Percentiles rank a stretch among this genome's conserved stretches.
These are phyloP conservation scores for Epichloe glyceriae DNA, from an alignment of 2,329 filamentous ascomycete genomes.

Conservation along the genomic window DNA sequence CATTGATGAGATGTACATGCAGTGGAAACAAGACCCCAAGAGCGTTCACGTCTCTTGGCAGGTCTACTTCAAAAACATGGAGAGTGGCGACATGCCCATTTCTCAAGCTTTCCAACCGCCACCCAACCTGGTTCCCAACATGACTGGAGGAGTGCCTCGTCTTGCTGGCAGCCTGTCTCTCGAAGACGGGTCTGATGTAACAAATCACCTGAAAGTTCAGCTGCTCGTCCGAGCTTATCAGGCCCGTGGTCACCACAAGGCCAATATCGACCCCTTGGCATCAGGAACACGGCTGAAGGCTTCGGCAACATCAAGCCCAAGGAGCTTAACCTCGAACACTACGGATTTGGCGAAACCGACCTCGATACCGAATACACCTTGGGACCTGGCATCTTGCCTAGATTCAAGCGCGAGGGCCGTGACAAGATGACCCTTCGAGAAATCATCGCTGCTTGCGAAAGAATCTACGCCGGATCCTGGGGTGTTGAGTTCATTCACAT, in stretches of 20 bases:
- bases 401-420: slow-evolving; percentile 76
- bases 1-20: slow-evolving; percentile 98
- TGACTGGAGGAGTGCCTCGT: slow-evolving; percentile 63
- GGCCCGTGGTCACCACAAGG: slow-evolving; percentile 95
- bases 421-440: slow-evolving; percentile 96
- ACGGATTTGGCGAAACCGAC: slow-evolving; percentile 89
- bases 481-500: slow-evolving; percentile 99
- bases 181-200: slow-evolving; percentile 66
- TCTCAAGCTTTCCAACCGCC: slow-evolving; percentile 95
- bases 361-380: slow-evolving; percentile 84
- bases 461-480: slow-evolving; percentile 94
- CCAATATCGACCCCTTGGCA: slow-evolving; percentile 94
- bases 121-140: slow-evolving; percentile 75
- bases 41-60: slow-evolving; percentile 98
- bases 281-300: slow-evolving; percentile 61
- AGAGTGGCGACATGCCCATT: slow-evolving; percentile 93
- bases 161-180: slow-evolving; percentile 57
- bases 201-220: slow-evolving; percentile 96
- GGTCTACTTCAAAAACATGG: slow-evolving; percentile 99
- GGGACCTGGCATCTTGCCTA: slow-evolving; percentile 86
- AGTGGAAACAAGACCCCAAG: slow-evolving; percentile 86
- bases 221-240: slow-evolving; percentile 95
- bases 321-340: slow-evolving; percentile 86
- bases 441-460: slow-evolving; percentile 86
- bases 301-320: slow-evolving; percentile 82